Base-by-base conservation (phyloP, 2,329 filamentous ascomycete species). In the Aspergillus arachidicola region DNA sequence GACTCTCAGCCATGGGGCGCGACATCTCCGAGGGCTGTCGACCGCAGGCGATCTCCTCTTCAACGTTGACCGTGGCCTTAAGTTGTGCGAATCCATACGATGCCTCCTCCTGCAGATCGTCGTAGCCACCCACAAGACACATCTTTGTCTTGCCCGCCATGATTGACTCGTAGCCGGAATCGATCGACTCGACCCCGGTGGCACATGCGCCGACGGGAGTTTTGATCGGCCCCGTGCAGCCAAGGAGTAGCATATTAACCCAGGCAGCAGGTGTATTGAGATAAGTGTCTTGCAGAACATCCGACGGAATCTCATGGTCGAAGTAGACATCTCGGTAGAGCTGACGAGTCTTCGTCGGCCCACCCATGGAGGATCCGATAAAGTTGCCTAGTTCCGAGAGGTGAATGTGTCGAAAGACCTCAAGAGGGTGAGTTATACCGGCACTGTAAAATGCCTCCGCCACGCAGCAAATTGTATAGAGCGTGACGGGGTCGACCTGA, bases 181-280 rank as follows among this genome's bases (percentile, higher is more conserved):
- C 95, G 59, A 99, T 86, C 6, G 95, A 99, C 82, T 99, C 95
- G 53, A 99, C 94, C 69, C 95, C 92, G 38, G 95, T 99, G 62
- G 95, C 95, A 77, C 95, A 99, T 74, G 95, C 95, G 83, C 94
- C 95, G 57, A 98, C 95, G 4, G 95, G 95, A 0, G 95, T 98
- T 86, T 98, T 97, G 86, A 99, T 98, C 46, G 95, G 93, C 71
- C 95, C 95, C 59, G 95, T 98, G 6, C 95, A 98, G 5, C 95
- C 99, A 68, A 99, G 84, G 68, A 99, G 85, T 81, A 99, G 84
- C 95, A 99, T 99, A 85, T 99, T 99, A 62, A 99, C 94, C 95
- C 95, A 99, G n/a, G 95, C 95, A 72, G 92, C 91, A 94, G 98
- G 99, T 61, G 95, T 99, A 86, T 99, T 99, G 87, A 99, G 98